Conservation (phyloP, 2,329 filamentous ascomycete genomes). For the Colletotrichum trifolii region DNA sequence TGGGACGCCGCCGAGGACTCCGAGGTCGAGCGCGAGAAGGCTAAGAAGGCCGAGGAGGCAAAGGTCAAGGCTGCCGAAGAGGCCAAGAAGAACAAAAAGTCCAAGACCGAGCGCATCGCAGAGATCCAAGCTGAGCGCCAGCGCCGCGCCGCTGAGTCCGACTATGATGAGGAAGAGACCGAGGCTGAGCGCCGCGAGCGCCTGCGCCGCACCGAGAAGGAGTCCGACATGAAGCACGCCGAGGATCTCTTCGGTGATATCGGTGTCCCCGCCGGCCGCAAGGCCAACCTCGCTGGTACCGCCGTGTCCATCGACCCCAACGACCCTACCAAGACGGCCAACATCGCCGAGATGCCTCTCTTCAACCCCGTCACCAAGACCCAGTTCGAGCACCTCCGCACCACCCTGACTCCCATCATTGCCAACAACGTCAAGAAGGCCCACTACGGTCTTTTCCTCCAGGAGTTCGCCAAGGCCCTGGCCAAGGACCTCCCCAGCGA, state of each 20-base stretch:
- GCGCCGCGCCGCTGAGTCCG: conserved; percentile 58
- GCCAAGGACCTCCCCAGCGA: conserved; percentile 88
- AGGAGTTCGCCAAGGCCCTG: conserved; percentile 90
- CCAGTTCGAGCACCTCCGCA: conserved; percentile 84
- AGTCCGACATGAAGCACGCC: conserved; percentile 88
- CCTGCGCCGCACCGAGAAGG: conserved; percentile 83
- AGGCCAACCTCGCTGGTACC: conserved; percentile 72
- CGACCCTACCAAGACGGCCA: conserved; percentile 82
- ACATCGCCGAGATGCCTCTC: conserved; percentile 81
- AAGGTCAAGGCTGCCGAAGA: conserved; percentile 92
- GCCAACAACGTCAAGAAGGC: conserved; percentile 83
- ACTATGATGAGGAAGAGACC: conserved; percentile 70
- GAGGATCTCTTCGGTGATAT: conserved; percentile 89
- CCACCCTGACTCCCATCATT: conserved; percentile 83
- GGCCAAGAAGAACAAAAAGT: conserved; percentile 90
- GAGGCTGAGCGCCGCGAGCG: conserved; percentile 79
- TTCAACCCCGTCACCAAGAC: conserved; percentile 91
- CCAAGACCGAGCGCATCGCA: conserved; percentile 85
- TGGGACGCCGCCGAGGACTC: conserved; percentile 99
- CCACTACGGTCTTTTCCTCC: conserved; percentile 89
- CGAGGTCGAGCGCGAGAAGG: conserved; percentile 96
- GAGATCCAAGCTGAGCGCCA: conserved; percentile 76
- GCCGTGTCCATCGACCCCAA: conserved; percentile 75
- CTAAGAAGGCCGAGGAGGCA: conserved; percentile 83
- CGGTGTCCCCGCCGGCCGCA: conserved; percentile 73